A percentile compares a stretch with the other conserved stretches of the same genome.
phyloP scores from a whole-genome alignment of 1,284 basidiomycete genomes.

The Sporisorium exsertum region DNA sequence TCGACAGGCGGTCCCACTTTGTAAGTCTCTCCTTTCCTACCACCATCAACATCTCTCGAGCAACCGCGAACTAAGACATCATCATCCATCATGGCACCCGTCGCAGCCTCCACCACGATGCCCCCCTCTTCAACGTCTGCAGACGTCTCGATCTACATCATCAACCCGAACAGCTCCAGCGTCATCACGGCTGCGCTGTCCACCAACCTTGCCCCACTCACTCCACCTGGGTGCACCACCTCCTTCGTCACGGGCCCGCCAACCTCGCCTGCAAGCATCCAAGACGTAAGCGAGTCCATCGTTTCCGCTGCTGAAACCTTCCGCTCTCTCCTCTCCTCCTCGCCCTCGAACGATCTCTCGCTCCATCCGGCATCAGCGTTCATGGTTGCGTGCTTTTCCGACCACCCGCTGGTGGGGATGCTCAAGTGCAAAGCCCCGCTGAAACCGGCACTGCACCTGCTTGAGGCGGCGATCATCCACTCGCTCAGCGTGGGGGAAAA shows the following conservation, averaged over 20 bases:
- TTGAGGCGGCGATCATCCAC: conserved; percentile 51
- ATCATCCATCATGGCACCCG: conserved; percentile 6
- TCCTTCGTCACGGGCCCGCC: conserved; percentile 45
- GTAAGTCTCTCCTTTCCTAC: background rate
- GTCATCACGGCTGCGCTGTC: conserved; percentile 35
- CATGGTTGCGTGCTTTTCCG: conserved; percentile 57
- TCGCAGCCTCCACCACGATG: conserved; percentile 3
- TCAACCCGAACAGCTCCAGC: conserved; percentile 40
- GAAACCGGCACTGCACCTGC: conserved; percentile 44
- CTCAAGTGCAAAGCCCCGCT: conserved; percentile 11
- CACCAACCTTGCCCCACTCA: background rate
- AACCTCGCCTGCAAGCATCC: conserved; percentile 38
- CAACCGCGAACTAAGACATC: background rate
- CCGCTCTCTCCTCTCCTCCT: background rate
- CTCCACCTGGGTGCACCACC: conserved; percentile 9
- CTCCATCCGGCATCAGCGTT: conserved; percentile 28
- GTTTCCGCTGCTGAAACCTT: conserved; percentile 47
- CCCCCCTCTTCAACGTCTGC: background rate
- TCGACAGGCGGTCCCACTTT: background rate
- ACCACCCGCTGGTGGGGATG: conserved; percentile 55
- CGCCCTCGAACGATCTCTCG: background rate
- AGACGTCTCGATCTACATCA: conserved; percentile 17
- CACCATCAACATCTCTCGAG: background rate
- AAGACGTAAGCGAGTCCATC: conserved; percentile 34
- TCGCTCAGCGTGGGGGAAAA: conserved; percentile 12